Base-by-base conservation (phyloP, 73 alveolate genomes). In the Uronychia binucleata region DNA sequence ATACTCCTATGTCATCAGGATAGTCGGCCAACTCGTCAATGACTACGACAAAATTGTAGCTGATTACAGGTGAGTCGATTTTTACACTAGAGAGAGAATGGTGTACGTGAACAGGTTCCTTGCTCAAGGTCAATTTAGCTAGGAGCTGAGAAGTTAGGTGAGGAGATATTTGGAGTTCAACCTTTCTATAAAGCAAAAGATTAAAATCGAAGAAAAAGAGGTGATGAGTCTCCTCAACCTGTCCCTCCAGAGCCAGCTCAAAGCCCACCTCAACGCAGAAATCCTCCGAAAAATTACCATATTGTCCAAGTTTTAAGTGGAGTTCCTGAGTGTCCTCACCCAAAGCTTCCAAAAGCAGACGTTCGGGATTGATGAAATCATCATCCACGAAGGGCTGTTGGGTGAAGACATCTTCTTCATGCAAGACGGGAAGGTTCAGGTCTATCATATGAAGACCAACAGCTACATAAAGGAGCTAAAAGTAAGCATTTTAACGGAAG, bases 151-250 rank as follows among this genome's bases (percentile, higher is more conserved):
- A 46, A 32, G 83, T 0, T 58, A 93, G 60, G 93, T 92, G 1
- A 80, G 91, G 58, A 78, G 96, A 67, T 94, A 94, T 85, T 84
- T 94, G 31, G 96, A 94, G 30, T 94, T 93, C 84, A 94, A 85
- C 83, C 90, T 88, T 92, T 83, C 86, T 30, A 88, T 82, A 13
- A 90, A 87, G 81, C 80, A 94, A 75, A 82, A 57, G 19, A 90
- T 57, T 58, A 92, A 88, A 60, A 89, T 91, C 32, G 98, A 94
- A 31, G 96, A 94, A 77, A 81, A 74, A 46, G 97, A 92, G 27
- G 78, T 94, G 31, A 77, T 94, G 0, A 77, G 74, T 26, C 79
- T 81, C 28, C 89, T 94, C 31, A 85, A 87, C 79, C 89, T 84
- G 19, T 86, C 85, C 77, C 79, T 94, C 0, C 30, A 91, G 79